These are phyloP conservation scores for Sphenostylis stenocarpa DNA, from an alignment of 306 rosid genomes.

Conservation along the genomic window DNA sequence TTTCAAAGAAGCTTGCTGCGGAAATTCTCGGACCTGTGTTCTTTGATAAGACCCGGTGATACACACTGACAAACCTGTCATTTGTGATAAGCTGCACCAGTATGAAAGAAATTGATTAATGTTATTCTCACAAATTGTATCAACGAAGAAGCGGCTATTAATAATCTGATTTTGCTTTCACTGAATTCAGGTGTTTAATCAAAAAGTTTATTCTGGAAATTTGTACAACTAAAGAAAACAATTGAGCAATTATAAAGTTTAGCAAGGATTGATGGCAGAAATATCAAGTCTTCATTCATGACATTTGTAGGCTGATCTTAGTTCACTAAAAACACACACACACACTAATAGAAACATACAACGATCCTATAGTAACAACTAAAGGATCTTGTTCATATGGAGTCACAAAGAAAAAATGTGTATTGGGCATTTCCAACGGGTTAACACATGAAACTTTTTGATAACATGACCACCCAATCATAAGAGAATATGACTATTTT, in stretches of 20 bases:
- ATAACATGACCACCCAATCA: no score
- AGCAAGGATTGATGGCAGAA: background rate
- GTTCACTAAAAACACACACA: background rate
- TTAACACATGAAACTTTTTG: no score
- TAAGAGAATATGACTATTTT: no score
- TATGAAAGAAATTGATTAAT: background rate
- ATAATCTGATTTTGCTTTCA: background rate
- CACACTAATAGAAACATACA: background rate
- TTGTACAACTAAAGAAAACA: background rate
- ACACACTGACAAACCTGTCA: constrained; percentile 36
- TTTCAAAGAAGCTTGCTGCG: constrained; percentile 42
- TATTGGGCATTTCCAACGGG: no score
- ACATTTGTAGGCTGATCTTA: background rate
- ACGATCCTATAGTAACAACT: background rate
- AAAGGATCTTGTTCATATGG: background rate
- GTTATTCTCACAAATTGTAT: background rate
- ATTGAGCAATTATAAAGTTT: background rate
- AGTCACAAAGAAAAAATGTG: background rate
- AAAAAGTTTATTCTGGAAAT: background rate
- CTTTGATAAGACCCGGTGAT: constrained; percentile 36
- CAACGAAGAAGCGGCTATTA: background rate
- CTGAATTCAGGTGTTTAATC: background rate
- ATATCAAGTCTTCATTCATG: background rate
- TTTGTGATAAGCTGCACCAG: constrained; percentile 44
- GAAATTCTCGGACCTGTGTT: constrained; percentile 44